phyloP scores from a whole-genome alignment of 371 early-diverging fungal genomes.

The Rhizopus delemar region DNA sequence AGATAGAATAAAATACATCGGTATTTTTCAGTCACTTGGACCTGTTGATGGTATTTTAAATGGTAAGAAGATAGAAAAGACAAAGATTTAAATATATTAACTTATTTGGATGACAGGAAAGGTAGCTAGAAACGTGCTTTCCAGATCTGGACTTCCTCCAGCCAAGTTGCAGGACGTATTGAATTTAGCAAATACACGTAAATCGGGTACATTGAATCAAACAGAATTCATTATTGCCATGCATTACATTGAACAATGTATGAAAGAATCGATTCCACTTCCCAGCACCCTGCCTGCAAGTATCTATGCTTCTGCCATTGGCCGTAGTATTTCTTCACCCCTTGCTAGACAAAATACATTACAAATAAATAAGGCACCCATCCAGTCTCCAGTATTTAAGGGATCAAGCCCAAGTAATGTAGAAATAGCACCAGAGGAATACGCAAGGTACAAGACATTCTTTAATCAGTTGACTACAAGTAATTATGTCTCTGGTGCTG shows the following conservation, averaged over 20 bases:
- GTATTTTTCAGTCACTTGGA: conserved; percentile 67
- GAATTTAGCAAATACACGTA: conserved; percentile 71
- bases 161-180: conserved; percentile 56
- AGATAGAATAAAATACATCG: conserved; percentile 68
- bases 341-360: conserved; percentile 27
- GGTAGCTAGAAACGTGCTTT: conserved; percentile 49
- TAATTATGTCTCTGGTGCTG: conserved; percentile 51
- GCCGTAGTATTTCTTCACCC: conserved; percentile 38
- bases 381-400: conserved; percentile 24
- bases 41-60: conserved; percentile 69
- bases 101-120: conserved; percentile 35
- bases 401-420: conserved; percentile 1
- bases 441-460: conserved; percentile 29
- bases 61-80: conserved; percentile 35
- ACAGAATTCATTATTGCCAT: conserved; percentile 82
- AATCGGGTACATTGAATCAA: conserved; percentile 66
- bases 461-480: conserved; percentile 38
- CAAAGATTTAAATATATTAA: conserved; percentile 14
- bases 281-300: conserved; percentile 62
- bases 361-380: conserved; percentile 19
- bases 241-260: conserved; percentile 72
- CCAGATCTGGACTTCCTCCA: conserved; percentile 53
- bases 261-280: conserved; percentile 57
- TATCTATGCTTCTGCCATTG: conserved; percentile 61
- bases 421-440: conserved; percentile 37